Conservation (phyloP, 2,329 filamentous ascomycete genomes). For the Verticillium alfalfae region DNA sequence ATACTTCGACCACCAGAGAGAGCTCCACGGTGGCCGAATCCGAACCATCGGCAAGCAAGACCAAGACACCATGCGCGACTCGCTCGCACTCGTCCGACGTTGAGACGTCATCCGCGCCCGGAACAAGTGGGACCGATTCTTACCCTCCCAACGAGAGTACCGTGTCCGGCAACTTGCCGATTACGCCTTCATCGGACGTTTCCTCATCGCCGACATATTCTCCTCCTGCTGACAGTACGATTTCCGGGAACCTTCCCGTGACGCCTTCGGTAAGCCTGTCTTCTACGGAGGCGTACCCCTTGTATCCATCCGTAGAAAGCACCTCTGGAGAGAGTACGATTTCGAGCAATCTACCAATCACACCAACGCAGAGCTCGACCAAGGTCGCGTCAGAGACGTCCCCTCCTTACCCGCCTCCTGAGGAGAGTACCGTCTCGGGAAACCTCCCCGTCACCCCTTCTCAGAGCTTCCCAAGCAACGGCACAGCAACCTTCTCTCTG, state of each 20-base stretch:
- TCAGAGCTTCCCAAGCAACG: neutral
- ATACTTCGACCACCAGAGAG: neutral
- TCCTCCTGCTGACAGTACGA: neutral
- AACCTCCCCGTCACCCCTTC: neutral
- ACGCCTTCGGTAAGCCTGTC: neutral
- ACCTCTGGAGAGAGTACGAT: neutral
- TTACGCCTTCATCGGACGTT: neutral
- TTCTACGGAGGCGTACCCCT: neutral
- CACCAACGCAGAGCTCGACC: neutral
- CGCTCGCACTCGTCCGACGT: neutral
- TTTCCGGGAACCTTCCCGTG: neutral
- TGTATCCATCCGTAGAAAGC: neutral
- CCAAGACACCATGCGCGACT: neutral
- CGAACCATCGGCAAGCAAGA: neutral
- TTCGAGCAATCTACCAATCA: conserved; percentile 4
- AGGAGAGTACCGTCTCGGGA: neutral
- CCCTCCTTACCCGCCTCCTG: neutral
- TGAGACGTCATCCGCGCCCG: neutral
- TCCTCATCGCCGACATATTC: neutral
- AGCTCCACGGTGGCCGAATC: neutral
- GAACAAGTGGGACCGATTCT: neutral
- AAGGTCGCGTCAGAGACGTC: neutral
- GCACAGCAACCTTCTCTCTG: neutral
- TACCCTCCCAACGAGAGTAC: neutral
- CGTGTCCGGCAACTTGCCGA: neutral